Evolutionary conservation across 108 stramenopile species (phyloP).

Genomic region (Stephanodiscus triporus): DNA sequence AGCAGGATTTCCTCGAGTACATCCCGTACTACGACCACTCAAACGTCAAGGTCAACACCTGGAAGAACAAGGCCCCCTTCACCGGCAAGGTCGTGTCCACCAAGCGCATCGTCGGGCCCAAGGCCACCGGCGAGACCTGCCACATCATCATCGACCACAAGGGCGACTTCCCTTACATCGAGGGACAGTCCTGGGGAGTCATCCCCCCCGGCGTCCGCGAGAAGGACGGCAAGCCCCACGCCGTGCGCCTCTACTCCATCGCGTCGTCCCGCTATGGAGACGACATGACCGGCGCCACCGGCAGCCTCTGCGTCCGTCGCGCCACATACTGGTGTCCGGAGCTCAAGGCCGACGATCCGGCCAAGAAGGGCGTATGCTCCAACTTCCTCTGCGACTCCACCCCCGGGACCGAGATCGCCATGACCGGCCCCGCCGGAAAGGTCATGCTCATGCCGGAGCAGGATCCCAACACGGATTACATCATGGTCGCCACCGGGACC

Average conservation of each 20-base stretch:
- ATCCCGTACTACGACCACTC: constrained; percentile 94
- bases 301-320: constrained; percentile 96
- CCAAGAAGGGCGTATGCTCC: constrained; percentile 99
- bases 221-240: constrained; percentile 97
- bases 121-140: constrained; percentile 97
- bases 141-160: constrained; percentile 99
- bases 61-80: constrained; percentile 97
- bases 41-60: constrained; percentile 90
- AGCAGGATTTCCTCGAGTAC: constrained; percentile 97
- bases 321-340: constrained; percentile 96
- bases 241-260: constrained; percentile 97
- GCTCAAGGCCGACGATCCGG: constrained; percentile 94
- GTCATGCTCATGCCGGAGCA: constrained; percentile 99
- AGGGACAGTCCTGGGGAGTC: constrained; percentile 98
- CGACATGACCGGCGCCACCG: constrained; percentile 96
- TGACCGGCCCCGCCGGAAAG: constrained; percentile 97
- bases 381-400: constrained; percentile 96
- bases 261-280: constrained; percentile 97
- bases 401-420: constrained; percentile 86
- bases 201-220: constrained; percentile 91
- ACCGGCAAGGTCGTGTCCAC: constrained; percentile 95
- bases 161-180: constrained; percentile 98
- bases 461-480: constrained; percentile 91
- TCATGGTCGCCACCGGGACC: constrained; percentile 99
- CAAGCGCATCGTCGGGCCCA: constrained; percentile 96